Evolutionary conservation across 2,329 filamentous ascomycete genomes (phyloP), one percentile per base, ranked within the genome.

Genomic region (Aspergillus sp.): DNA sequence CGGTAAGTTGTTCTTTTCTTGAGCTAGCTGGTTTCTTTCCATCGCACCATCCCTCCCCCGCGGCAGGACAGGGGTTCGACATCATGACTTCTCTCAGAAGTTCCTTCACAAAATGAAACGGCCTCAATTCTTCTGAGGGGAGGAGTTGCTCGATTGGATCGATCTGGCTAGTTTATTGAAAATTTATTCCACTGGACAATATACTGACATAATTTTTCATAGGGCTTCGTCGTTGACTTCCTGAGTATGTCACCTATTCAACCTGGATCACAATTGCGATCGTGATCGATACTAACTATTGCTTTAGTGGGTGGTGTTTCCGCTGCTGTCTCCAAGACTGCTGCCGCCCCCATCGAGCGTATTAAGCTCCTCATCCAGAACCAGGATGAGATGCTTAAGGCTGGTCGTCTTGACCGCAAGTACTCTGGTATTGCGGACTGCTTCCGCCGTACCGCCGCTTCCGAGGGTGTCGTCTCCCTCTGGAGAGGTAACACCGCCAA

Each of bases 401-500:
- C 84, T 71, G 93, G 93, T 73, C 93, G 93, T 88, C 91, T 98
- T 60, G 88, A 94, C 82, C 85, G 85, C 77, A 94, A 91, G 78
- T 98, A 96, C 83, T 76, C 78, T 67, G 93, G 93, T 74, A 97
- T 98, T 72, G 68, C 57, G 53, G 93, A 98, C 74, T 97, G 93
- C 82, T 98, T 98, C 86, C 79, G 78, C 68, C 88, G 93, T 73
- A 97, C 93, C 71, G 81, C 81, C 58, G 83, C 83, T 68, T 80
- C 86, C 59, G 93, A 98, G 82, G 93, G 93, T 87, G 77, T 93
- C 66, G 84, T 93, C 75, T 84, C 91, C 59, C 82, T 98, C 68
- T 98, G 93, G 93, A 85, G 93, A 84, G 93, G 93, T 78, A 98
- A 98, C 88, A 98, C 93, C 73, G 93, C 93, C 88, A 98, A 98